A percentile compares a stretch with the other conserved stretches of the same genome.
phyloP scores from a whole-genome alignment of 2,329 filamentous ascomycete genomes.

The Microsporum ferrugineum region DNA sequence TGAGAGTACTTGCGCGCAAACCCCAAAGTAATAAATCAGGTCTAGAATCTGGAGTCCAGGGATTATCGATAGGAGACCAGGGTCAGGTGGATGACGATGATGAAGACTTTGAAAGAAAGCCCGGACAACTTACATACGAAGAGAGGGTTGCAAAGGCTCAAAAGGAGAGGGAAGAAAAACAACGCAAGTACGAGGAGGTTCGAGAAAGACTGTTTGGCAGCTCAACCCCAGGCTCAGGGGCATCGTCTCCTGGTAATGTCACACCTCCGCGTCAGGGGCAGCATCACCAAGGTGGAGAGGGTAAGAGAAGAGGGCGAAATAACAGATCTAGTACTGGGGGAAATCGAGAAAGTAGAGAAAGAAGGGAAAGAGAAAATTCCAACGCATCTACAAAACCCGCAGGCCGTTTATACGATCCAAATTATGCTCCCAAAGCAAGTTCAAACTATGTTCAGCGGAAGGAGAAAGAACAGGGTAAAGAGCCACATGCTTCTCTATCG shows the following conservation, averaged over 20 bases:
- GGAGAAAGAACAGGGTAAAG: conserved; percentile 20
- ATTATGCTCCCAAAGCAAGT: conserved; percentile 54
- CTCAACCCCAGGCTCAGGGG: conserved; percentile 25
- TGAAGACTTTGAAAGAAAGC: conserved; percentile 17
- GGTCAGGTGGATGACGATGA: background rate
- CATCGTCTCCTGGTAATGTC: conserved; percentile 50
- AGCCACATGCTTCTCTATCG: background rate
- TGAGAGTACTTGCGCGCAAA: conserved; percentile 77
- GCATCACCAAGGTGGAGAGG: conserved; percentile 21
- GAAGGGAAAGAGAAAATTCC: conserved; percentile 34
- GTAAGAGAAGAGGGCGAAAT: conserved; percentile 38
- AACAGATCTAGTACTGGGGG: conserved; percentile 18
- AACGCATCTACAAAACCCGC: conserved; percentile 38
- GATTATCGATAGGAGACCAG: conserved; percentile 17
- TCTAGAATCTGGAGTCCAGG: conserved; percentile 17
- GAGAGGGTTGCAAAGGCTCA: conserved; percentile 69
- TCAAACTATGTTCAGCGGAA: conserved; percentile 38
- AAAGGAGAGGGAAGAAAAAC: conserved; percentile 75
- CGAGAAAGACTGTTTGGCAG: conserved; percentile 78
- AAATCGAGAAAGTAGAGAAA: conserved; percentile 20
- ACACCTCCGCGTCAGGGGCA: conserved; percentile 45
- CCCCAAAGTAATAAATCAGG: conserved; percentile 44
- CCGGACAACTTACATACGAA: conserved; percentile 55
- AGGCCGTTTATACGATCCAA: conserved; percentile 59
- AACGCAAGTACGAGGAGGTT: conserved; percentile 78